These are phyloP conservation scores for Penicillium polonicum DNA, from an alignment of 2,329 filamentous ascomycete species.

Conservation along the genomic window DNA sequence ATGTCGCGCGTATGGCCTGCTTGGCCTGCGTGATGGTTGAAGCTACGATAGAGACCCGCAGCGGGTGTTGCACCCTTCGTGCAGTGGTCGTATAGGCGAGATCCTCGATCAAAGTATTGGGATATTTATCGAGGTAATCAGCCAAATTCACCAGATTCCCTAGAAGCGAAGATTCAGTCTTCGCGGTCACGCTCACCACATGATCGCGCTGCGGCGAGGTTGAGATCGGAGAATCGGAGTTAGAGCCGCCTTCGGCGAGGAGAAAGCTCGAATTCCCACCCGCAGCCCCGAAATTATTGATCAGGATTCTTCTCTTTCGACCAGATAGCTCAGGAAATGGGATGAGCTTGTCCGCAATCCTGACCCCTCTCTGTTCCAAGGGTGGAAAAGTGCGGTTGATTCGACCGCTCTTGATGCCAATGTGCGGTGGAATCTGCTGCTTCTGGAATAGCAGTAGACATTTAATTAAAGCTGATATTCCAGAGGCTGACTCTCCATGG, in stretches of 20 bases:
- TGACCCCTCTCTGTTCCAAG: constrained; percentile 29
- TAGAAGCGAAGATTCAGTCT: constrained; percentile 46
- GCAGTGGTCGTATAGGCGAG: constrained; percentile 65
- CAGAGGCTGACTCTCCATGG: constrained; percentile 48
- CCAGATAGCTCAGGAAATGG: constrained; percentile 6
- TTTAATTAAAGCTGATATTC: constrained; percentile 53
- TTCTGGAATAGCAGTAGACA: constrained; percentile 64
- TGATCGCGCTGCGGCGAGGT: constrained; percentile 50
- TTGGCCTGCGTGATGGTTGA: not conserved
- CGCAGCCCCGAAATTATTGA: constrained; percentile 63
- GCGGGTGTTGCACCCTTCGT: constrained; percentile 57
- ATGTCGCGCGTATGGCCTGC: not conserved
- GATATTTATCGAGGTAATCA: constrained; percentile 52
- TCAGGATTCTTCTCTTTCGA: not conserved
- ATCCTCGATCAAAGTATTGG: constrained; percentile 49
- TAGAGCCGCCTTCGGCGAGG: constrained; percentile 40
- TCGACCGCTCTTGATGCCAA: constrained; percentile 58
- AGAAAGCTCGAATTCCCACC: constrained; percentile 50
- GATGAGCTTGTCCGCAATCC: constrained; percentile 45
- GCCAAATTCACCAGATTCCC: constrained; percentile 57
- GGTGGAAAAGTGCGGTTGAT: constrained; percentile 36
- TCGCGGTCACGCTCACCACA: constrained; percentile 57
- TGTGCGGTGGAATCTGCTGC: constrained; percentile 62
- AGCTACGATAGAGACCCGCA: not conserved
- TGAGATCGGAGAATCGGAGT: constrained; percentile 39